Base-by-base conservation (phyloP, 2,329 filamentous ascomycete species). In the Apiospora aurea region DNA sequence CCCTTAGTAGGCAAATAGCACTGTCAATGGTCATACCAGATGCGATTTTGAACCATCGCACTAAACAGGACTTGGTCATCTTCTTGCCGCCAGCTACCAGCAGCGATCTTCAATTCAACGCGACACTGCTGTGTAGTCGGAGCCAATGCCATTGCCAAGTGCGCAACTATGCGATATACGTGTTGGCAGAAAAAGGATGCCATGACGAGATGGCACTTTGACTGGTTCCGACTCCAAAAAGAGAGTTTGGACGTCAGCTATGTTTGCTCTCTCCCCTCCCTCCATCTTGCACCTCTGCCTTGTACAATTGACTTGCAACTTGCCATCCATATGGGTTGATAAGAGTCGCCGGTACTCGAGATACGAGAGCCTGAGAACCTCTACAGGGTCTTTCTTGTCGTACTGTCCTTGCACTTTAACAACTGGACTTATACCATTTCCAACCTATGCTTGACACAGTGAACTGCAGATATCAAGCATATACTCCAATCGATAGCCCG, bases 91-190 rank as follows among this genome's bases (percentile, higher is more conserved):
- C 7, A 38, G 4, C 2, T 6, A 38, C 34, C 34, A 38, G 7
- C 5, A 8, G 6, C 34, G 34, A 5, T 38, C 5, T 38, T 38
- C 34, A 8, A 38, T 4, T 1, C 34, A 38, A 5, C 7, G 24
- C 11, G 5, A 26, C 3, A 53, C 0, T 14, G 5, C 21, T 4
- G 24, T 26, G 8, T 21, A n/a, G 21, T 49, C 4, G 11, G 10
- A n/a, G 11, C n/a, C 21, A 41, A 18, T 24, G 18, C 18, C 11
- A n/a, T n/a, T 8, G 34, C 14, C 18, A 6, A 41, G 10, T 6
- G 57, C 57, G 57, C 29, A 64, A 41, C n/a, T 64, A 64, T 64
- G 34, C 34, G 21, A n/a, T 64, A n/a, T 64, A 64, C 13, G 41
- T 64, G 29, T 21, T 14, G 18, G 41, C 18, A 41, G 18, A 41